phyloP scores from a whole-genome alignment of 2,329 filamentous ascomycete genomes.

The Diplodia scrobiculata region DNA sequence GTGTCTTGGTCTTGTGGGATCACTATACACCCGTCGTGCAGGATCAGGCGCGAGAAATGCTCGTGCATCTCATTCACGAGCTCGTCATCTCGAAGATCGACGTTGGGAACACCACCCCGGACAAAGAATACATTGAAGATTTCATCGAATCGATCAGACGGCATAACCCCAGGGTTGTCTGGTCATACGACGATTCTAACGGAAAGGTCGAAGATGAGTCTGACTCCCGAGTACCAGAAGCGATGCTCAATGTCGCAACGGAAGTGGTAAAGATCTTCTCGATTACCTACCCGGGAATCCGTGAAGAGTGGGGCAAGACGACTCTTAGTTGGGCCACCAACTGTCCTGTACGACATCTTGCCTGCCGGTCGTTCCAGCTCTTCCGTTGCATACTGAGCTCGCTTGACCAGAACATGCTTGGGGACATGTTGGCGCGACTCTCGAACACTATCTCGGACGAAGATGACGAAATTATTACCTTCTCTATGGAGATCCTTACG shows the following conservation, averaged over 20 bases:
- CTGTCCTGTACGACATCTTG: constrained; percentile 90
- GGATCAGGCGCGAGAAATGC: constrained; percentile 95
- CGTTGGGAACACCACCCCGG: constrained; percentile 62
- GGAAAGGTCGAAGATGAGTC: constrained; percentile 70
- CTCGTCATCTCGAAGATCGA: constrained; percentile 79
- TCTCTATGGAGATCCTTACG: constrained; percentile 96
- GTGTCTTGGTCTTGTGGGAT: constrained; percentile 93
- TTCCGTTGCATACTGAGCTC: constrained; percentile 92
- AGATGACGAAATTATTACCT: constrained; percentile 88
- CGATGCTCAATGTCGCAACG: constrained; percentile 82
- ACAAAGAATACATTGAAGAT: constrained; percentile 77
- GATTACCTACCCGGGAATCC: constrained; percentile 79
- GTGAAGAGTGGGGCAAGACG: constrained; percentile 86
- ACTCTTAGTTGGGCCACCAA: constrained; percentile 95
- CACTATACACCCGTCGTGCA: constrained; percentile 94
- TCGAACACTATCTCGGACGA: constrained; percentile 98
- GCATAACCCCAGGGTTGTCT: constrained; percentile 81
- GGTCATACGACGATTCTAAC: constrained; percentile 92
- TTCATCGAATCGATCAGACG: constrained; percentile 84
- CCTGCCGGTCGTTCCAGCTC: constrained; percentile 95
- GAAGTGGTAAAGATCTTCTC: constrained; percentile 85
- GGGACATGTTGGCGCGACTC: constrained; percentile 91
- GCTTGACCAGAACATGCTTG: constrained; percentile 89
- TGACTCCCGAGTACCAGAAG: constrained; percentile 76
- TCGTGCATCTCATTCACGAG: constrained; percentile 96